These are phyloP conservation scores for Suhomyces atakaporum DNA, from an alignment of 1,139 yeast species.

Conservation along the genomic window DNA sequence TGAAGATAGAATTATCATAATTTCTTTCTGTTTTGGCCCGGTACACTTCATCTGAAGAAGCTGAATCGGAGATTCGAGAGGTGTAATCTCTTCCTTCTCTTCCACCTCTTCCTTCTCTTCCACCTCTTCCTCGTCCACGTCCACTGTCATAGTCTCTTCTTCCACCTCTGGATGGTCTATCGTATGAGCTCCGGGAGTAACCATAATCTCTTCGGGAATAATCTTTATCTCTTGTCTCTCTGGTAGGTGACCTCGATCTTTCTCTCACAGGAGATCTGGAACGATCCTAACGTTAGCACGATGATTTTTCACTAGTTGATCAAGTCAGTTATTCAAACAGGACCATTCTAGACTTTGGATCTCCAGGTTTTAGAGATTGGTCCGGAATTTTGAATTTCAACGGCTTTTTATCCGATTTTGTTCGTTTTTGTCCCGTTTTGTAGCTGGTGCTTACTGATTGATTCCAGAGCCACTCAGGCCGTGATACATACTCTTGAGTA, in stretches of 20 bases:
- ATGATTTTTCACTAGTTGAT: no score
- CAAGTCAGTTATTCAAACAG: no score
- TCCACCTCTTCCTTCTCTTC: conserved; percentile 21
- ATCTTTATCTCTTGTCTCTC: conserved; percentile 14
- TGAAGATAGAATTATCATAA: conserved; percentile 67
- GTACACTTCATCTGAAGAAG: conserved; percentile 31
- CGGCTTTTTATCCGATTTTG: no score
- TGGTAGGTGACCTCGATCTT: conserved; percentile 35
- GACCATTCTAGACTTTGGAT: no score
- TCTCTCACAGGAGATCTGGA: conserved; percentile 50
- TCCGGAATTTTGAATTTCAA: no score
- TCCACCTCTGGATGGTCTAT: conserved; percentile 17
- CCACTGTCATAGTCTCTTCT: conserved; percentile 22
- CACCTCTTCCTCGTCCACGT: conserved; percentile 25
- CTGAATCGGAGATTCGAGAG: conserved; percentile 25
- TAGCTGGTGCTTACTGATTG: no score
- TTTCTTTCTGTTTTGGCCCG: conserved; percentile 57
- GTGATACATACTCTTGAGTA: conserved; percentile 57
- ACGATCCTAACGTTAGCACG: conserved; percentile 42
- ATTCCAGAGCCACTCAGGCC: no score
- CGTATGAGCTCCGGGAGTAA: conserved; percentile 28
- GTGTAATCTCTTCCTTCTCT: conserved; percentile 23
- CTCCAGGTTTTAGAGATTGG: no score
- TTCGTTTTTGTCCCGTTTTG: no score
- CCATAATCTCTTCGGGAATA: conserved; percentile 24